These are phyloP conservation scores for Cytospora chrysosperma DNA, from an alignment of 2,329 filamentous ascomycete species.

Conservation along the genomic window DNA sequence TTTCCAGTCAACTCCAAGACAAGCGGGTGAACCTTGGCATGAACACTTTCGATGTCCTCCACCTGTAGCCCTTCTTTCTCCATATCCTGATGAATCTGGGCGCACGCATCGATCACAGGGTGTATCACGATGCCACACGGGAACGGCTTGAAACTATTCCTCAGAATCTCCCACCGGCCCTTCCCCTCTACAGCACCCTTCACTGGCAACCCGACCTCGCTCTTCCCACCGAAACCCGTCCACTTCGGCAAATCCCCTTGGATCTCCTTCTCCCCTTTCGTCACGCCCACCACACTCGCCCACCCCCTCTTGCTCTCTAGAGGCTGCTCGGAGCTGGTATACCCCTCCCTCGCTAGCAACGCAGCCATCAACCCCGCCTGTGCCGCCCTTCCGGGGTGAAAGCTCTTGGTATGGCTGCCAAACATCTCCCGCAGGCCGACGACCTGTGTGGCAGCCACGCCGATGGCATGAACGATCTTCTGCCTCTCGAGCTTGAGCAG, in stretches of 20 bases:
- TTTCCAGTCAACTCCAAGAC: constrained; percentile 54
- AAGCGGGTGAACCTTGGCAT: constrained; percentile 48
- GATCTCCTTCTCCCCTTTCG: constrained; percentile 38
- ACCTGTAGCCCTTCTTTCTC: constrained; percentile 31
- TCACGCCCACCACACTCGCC: constrained; percentile 49
- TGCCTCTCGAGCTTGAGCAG: constrained; percentile 40
- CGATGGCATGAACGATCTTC: constrained; percentile 50
- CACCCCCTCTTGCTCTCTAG: constrained; percentile 54
- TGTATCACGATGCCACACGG: constrained; percentile 58
- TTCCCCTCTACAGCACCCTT: constrained; percentile 19
- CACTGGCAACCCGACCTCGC: constrained; percentile 2
- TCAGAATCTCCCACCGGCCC: constrained; percentile 49
- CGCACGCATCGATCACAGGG: constrained; percentile 52
- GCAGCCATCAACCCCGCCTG: constrained; percentile 48
- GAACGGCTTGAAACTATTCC: constrained; percentile 57
- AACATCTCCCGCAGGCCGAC: constrained; percentile 55
- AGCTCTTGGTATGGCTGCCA: constrained; percentile 54
- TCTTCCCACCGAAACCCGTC: constrained; percentile 31
- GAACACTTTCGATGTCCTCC: constrained; percentile 39
- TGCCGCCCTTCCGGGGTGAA: constrained; percentile 53
- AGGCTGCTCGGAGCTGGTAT: constrained; percentile 45
- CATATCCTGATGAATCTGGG: constrained; percentile 41
- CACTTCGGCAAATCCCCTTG: constrained; percentile 29
- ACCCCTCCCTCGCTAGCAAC: constrained; percentile 44
- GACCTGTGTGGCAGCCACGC: constrained; percentile 52